Evolutionary conservation across 495 filamentous ascomycete species (phyloP).

Genomic region (Chaetomidium leptoderma): DNA sequence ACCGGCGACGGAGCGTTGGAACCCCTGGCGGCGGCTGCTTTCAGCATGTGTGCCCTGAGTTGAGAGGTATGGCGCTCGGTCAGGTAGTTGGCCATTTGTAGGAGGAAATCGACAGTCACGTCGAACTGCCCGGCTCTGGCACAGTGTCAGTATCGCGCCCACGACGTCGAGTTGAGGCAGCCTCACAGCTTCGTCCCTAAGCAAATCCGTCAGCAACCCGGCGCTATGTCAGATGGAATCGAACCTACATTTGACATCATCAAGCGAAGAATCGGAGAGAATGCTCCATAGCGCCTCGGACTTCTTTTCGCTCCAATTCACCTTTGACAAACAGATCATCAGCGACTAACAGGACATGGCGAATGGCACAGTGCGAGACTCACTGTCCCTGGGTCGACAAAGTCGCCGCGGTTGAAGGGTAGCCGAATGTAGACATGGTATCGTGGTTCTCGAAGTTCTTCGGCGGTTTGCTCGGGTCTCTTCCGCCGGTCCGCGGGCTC

Average conservation of each 20-base stretch:
- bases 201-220: slow-evolving; percentile 31
- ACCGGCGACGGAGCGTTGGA: slow-evolving; percentile 50
- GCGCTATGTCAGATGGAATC: slow-evolving; percentile 6
- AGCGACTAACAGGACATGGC: slow-evolving; percentile 7
- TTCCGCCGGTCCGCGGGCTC: background rate
- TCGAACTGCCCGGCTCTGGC: slow-evolving; percentile 45
- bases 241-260: slow-evolving; percentile 75
- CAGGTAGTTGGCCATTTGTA: slow-evolving; percentile 92
- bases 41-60: slow-evolving; percentile 85
- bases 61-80: slow-evolving; percentile 87
- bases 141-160: slow-evolving; percentile 22
- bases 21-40: slow-evolving; percentile 51
- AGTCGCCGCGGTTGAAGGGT: slow-evolving; percentile 80
- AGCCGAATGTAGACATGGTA: slow-evolving; percentile 81
- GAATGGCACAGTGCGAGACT: slow-evolving; percentile 29
- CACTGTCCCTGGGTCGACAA: slow-evolving; percentile 85
- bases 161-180: background rate
- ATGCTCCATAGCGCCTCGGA: slow-evolving; percentile 88
- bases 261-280: slow-evolving; percentile 71
- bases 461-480: slow-evolving; percentile 15
- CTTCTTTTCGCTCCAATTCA: slow-evolving; percentile 64
- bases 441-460: slow-evolving; percentile 36
- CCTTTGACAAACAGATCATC: slow-evolving; percentile 32
- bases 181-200: slow-evolving; percentile 78
- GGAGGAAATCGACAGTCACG: slow-evolving; percentile 80